Evolutionary conservation across 1,139 yeast genomes (phyloP).

Genomic region (Kluyveromyces marxianus): DNA sequence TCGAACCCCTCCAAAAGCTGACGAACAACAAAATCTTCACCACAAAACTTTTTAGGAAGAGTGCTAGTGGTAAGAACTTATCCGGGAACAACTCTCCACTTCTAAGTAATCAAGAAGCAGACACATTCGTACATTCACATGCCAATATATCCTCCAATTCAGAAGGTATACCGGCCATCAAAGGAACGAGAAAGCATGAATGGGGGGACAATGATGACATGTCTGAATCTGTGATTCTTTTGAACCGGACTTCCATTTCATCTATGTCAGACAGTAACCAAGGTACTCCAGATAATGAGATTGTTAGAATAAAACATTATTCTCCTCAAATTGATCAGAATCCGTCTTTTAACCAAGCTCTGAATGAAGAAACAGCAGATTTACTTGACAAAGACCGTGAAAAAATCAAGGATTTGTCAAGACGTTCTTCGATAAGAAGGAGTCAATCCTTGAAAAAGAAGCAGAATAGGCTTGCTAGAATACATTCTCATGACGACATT

Average conservation of each 20-base stretch:
- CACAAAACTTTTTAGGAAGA: slow-evolving; percentile 25
- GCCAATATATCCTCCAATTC: background rate
- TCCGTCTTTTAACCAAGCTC: too few relatives aligned
- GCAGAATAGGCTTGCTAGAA: slow-evolving; percentile 25
- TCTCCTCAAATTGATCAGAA: slow-evolving; percentile 3
- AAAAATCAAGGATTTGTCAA: background rate
- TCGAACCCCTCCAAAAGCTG: slow-evolving; percentile 26
- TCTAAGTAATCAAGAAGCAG: slow-evolving; percentile 5
- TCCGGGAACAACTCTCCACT: slow-evolving; percentile 10
- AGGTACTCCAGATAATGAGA: slow-evolving; percentile 2
- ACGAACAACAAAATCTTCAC: slow-evolving; percentile 24
- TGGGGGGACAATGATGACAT: slow-evolving; percentile 29
- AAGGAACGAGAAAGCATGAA: slow-evolving; percentile 35
- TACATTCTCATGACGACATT: slow-evolving; percentile 27
- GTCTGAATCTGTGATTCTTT: slow-evolving; percentile 20
- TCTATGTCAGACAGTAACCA: slow-evolving; percentile 5
- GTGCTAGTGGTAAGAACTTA: slow-evolving; percentile 7
- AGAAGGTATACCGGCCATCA: slow-evolving; percentile 27
- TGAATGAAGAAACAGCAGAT: too few relatives aligned
- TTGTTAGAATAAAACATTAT: slow-evolving; percentile 1
- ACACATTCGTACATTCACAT: slow-evolving; percentile 3
- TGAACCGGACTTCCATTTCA: slow-evolving; percentile 16
- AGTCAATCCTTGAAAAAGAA: slow-evolving; percentile 8
- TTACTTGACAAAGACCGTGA: background rate
- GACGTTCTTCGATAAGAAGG: background rate